Percentiles rank a stretch among this genome's conserved stretches.
These are phyloP conservation scores for Sporothrix brasiliensis DNA, from an alignment of 2,329 filamentous ascomycete species.

Conservation along the genomic window DNA sequence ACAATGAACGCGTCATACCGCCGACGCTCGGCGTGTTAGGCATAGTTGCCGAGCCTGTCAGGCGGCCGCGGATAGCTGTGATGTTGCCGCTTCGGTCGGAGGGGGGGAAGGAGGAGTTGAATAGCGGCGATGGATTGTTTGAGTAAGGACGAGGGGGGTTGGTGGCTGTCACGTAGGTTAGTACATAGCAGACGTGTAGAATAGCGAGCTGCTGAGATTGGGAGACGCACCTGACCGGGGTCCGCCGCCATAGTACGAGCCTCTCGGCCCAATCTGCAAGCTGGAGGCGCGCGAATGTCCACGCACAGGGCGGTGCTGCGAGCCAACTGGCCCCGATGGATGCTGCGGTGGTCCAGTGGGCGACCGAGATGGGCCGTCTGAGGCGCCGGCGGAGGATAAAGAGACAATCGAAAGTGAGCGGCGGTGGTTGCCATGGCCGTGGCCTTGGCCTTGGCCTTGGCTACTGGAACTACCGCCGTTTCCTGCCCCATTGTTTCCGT, in stretches of 20 bases:
- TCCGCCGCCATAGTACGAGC: constrained; percentile 49
- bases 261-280: constrained; percentile 69
- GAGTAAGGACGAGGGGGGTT: constrained; percentile 51
- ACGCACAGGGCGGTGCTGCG: constrained; percentile 53
- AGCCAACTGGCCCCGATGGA: background rate
- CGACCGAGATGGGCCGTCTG: constrained; percentile 34
- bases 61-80: constrained; percentile 45
- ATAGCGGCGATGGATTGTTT: constrained; percentile 54
- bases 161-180: constrained; percentile 42
- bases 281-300: constrained; percentile 79
- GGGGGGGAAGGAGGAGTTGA: constrained; percentile 59
- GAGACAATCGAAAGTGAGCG: constrained; percentile 83
- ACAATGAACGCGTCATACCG: constrained; percentile 44
- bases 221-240: constrained; percentile 46
- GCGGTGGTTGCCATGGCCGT: constrained; percentile 58
- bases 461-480: constrained; percentile 35
- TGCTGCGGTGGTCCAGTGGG: constrained; percentile 19
- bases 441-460: constrained; percentile 51
- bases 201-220: background rate
- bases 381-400: constrained; percentile 61
- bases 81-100: constrained; percentile 42
- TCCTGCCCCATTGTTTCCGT: background rate
- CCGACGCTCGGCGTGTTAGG: constrained; percentile 50
- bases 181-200: background rate
- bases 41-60: constrained; percentile 49